Base-by-base conservation (phyloP, 352 stramenopile species). In the Pythium diclinum region DNA sequence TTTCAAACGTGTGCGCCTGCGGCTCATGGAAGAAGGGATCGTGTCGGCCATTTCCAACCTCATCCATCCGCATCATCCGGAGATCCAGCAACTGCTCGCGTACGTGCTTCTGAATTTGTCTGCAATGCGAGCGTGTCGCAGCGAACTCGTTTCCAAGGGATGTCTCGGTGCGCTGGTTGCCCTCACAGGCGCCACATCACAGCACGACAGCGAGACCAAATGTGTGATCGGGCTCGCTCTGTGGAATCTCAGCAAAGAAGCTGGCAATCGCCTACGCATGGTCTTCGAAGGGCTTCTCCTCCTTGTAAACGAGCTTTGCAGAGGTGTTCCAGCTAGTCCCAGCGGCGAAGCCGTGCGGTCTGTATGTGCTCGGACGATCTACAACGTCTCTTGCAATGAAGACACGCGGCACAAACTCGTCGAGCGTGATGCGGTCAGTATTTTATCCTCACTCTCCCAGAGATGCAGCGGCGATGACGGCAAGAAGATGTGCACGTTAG, bases 11-110 rank as follows among this genome's bases (percentile, higher is more conserved):
- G 75, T 96, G 25, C 85, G 90, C 0, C 61, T 89, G 30, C 82
- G 89, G 34, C 69, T 96, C 2, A 89, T 97, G 65, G 89, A 97
- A 61, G 89, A 97, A 81, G 91, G 89, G 5, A 87, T 96, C 32
- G 78, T 97, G 3, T 79, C 74, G 25, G 83, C 87, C 1, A 75
- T 97, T 13, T 58, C 75, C 0, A 76, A 81, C 28, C 61, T 97
- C 14, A 75, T 89, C 7, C 83, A 87, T 23, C 60, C 77, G 6
- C 68, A 68, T 52, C 62, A 77, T 3, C 57, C 77, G 0, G 54
- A 74, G 17, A 81, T 89, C 36, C 81, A 89, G 25, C 73, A 91
- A 52, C 58, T 91, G 30, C 58, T 90, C 8, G 82, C 82, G 0
- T 87, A 90, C 47, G 80, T 91, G 54, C 68, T 92, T 34, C 71